Conservation (phyloP, 2,329 filamentous ascomycete genomes). For the Penicillium sp. region DNA sequence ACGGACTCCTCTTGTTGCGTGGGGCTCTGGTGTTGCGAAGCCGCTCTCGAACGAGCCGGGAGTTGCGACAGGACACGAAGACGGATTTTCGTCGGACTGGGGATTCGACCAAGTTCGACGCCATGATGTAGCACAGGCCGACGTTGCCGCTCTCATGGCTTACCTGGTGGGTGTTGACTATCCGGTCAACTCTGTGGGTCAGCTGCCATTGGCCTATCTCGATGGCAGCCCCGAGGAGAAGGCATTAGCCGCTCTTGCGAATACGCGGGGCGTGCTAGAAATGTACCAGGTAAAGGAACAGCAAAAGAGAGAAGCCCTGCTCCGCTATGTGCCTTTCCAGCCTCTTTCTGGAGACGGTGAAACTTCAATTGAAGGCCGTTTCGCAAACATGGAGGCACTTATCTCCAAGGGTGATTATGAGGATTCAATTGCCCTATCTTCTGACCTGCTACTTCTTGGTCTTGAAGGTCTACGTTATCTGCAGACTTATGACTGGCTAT, state of each 20-base stretch:
- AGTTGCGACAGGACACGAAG: conserved; percentile 79
- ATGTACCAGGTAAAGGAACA: conserved; percentile 96
- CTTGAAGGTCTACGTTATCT: conserved; percentile 87
- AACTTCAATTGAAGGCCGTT: conserved; percentile 62
- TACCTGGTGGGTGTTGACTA: conserved; percentile 86
- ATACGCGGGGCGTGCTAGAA: conserved; percentile 83
- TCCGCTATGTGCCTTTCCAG: conserved; percentile 75
- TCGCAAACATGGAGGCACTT: conserved; percentile 65
- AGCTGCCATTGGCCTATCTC: conserved; percentile 82
- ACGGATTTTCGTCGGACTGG: conserved; percentile 86
- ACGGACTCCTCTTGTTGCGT: conserved; percentile 84
- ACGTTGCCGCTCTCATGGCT: conserved; percentile 93
- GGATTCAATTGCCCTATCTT: conserved; percentile 76
- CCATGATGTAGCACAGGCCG: conserved; percentile 90
- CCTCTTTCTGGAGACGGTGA: conserved; percentile 65
- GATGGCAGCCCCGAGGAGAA: conserved; percentile 72
- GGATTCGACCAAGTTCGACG: conserved; percentile 74
- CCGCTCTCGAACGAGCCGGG: conserved; percentile 60
- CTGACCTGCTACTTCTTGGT: conserved; percentile 72
- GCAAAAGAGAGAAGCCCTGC: conserved; percentile 71
- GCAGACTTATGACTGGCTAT: conserved; percentile 98
- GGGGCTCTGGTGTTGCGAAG: conserved; percentile 86
- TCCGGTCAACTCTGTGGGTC: conserved; percentile 93
- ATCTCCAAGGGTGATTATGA: conserved; percentile 69
- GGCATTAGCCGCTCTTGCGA: conserved; percentile 78